Conservation (phyloP, 2,329 filamentous ascomycete species). For the Paecilomyces sp. region DNA sequence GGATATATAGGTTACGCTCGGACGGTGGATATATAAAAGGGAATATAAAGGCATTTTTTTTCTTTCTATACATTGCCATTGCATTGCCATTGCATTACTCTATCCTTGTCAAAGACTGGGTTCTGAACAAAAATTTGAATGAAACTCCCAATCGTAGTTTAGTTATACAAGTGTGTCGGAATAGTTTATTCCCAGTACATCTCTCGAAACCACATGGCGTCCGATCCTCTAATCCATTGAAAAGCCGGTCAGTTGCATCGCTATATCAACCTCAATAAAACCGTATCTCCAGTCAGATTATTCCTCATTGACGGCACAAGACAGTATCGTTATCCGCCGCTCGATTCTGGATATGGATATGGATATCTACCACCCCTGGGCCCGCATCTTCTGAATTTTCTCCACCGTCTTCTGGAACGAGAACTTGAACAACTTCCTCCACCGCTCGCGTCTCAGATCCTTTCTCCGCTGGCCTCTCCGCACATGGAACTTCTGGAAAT, state of each 20-base stretch:
- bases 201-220: background rate
- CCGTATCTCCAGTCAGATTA: background rate
- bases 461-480: constrained; percentile 35
- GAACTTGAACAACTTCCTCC: constrained; percentile 38
- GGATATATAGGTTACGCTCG: background rate
- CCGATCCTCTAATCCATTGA: background rate
- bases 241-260: background rate
- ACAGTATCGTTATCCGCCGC: background rate
- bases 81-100: background rate
- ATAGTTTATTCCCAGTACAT: background rate
- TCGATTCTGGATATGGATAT: background rate
- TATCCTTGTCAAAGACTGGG: background rate
- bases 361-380: constrained; percentile 37
- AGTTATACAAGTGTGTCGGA: constrained; percentile 5
- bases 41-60: background rate
- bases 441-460: constrained; percentile 29
- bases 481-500: constrained; percentile 34
- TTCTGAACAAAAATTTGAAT: background rate
- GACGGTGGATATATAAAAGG: background rate
- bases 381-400: constrained; percentile 37
- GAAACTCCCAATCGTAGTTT: background rate
- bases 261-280: background rate
- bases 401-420: constrained; percentile 36
- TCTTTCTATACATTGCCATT: background rate
- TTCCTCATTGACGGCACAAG: background rate